Evolutionary conservation across 768 basidiomycete genomes (phyloP), one percentile per base, ranked within the genome.

Genomic region (Tubosaeta sp.): DNA sequence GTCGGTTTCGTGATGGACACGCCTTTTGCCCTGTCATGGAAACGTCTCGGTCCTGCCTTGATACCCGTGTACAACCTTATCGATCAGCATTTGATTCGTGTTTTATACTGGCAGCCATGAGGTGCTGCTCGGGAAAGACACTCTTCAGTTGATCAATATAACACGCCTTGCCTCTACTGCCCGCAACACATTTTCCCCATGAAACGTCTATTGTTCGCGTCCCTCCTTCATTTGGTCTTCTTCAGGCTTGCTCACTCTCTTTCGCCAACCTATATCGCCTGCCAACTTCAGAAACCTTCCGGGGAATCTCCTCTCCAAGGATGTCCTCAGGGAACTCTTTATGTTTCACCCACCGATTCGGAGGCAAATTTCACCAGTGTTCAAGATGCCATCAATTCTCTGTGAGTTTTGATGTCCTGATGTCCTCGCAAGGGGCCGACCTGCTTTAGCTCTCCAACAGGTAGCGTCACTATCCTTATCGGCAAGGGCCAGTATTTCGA

Each of bases 401-500:
- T 86, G 83, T 83, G 53, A 53, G 76, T n/a, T n/a, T 17, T 49
- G 16, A 32, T 52, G 29, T 33, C 37, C 13, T 27, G 27, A 12
- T 19, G 6, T 27, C 12, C n/a, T 12, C 9, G 26, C 13, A 25
- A 43, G 25, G 48, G 11, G 12, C 42, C 49, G 47, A 50, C 29
- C 0, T 25, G n/a, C 10, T 6, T 19, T 33, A 86, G 83, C 17
- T 73, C 78, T 0, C 59, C 71, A 26, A 60, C 65, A 8, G 74
- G 72, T 4, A 27, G 54, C 5, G 77, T 73, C 0, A 70, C 70
- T 2, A 82, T 86, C 34, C 75, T 86, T 26, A 72, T 87, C 35
- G 84, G 73, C 0, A 68, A 70, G 49, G 85, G 85, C 7, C 72
- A 77, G 45, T 87, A 86, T 54, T 75, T 77, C 45, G 84, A 85